A percentile compares a stretch with the other conserved stretches of the same genome.
Conservation (phyloP, 129 eudicot species). For the Arctium lappa region DNA sequence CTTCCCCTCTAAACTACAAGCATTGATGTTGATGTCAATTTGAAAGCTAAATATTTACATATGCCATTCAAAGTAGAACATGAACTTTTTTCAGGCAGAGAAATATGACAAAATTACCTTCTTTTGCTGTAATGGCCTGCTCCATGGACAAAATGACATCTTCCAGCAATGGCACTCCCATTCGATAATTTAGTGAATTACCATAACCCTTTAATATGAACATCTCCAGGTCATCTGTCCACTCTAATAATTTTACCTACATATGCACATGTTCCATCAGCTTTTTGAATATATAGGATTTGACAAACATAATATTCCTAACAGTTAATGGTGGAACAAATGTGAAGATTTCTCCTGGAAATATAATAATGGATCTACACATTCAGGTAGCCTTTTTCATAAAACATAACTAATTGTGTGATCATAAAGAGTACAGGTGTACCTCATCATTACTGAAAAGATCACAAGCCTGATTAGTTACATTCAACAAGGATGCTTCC, state of each 20-base stretch:
- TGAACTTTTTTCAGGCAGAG: not conserved
- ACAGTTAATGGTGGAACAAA: not conserved
- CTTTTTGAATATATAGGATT: not conserved
- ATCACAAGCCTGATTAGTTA: conserved; percentile 87
- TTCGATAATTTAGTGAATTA: conserved; percentile 81
- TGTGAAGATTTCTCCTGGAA: not conserved
- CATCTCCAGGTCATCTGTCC: conserved; percentile 95
- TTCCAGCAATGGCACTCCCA: conserved; percentile 92
- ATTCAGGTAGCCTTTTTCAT: not conserved
- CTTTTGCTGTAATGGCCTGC: conserved; percentile 72
- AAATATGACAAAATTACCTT: conserved; percentile 43
- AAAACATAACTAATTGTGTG: not conserved
- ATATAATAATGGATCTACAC: conserved; percentile 3
- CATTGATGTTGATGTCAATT: not conserved
- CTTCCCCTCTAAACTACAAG: not conserved
- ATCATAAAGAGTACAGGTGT: conserved; percentile 9
- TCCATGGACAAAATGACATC: conserved; percentile 95
- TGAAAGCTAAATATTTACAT: not conserved
- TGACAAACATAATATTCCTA: not conserved
- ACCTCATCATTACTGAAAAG: conserved; percentile 87
- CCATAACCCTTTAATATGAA: conserved; percentile 93
- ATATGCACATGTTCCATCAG: conserved; percentile 16
- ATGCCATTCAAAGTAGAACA: not conserved
- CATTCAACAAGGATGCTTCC: conserved; percentile 83
- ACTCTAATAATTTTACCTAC: conserved; percentile 77